Base-by-base conservation (phyloP, 2,329 filamentous ascomycete species). In the Lasiodiplodia theobromae region DNA sequence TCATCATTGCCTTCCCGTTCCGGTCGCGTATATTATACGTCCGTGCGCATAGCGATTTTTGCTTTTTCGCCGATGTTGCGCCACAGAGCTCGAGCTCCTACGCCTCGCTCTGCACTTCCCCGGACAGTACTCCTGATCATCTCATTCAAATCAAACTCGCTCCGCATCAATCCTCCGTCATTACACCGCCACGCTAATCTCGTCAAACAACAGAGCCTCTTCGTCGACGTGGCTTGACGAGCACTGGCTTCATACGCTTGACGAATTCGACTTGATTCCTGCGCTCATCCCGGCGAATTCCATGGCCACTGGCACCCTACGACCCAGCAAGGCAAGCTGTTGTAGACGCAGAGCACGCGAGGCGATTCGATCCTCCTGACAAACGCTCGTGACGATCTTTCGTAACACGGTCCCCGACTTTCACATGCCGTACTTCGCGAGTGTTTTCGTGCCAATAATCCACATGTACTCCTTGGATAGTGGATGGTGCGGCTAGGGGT, bases 61-160 rank as follows among this genome's bases (percentile, higher is more conserved):
- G 23, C 37, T 25, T 62, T 47, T 62, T 34, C 40, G 40, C 18
- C 40, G 58, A 62, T 37, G 54, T 57, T 57, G 54, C 54, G 54
- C 54, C 54, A 23, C 18, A 56, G 18, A 34, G 52, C 25, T 40
- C 14, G 38, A 49, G 40, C 58, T 60, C 52, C 18, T 18, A 31
- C 54, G 54, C 54, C 54, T 57, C 58, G 25, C n/a, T 49, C 38
- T 49, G 7, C 16, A 11, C 31, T 28, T 18, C 44, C 28, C 44
- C 60, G 60, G 60, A 64, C 28, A 52, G 51, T 47, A 64, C 60
- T 64, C 60, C 60, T 52, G 60, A 51, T 31, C 34, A 64, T 64
- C 60, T 64, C 28, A 16, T 34, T 40, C 60, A 47, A 38, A 64
- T 52, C 47, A 37, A 64, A 28, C 38, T 38, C 54, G 52, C 44